Conservation (phyloP, 2,329 filamentous ascomycete species). For the Ceratocystis albifundus region DNA sequence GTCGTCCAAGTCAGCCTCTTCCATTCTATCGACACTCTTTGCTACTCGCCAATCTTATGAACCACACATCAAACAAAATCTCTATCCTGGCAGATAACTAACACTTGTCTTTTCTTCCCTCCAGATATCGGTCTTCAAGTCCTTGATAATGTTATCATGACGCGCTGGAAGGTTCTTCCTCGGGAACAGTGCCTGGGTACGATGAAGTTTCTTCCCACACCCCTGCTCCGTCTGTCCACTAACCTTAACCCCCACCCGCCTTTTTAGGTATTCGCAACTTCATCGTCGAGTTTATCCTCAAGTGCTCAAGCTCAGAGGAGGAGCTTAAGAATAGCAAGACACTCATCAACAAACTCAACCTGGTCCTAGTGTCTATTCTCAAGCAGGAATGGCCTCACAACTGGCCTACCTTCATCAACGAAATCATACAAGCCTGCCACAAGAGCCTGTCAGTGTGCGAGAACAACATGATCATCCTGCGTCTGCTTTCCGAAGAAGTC, state of each 20-base stretch:
- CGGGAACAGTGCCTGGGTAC: constrained; percentile 84
- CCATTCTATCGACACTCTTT: neutral
- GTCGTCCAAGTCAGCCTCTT: neutral
- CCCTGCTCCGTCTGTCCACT: constrained; percentile 7
- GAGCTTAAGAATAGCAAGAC: constrained; percentile 72
- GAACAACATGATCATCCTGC: constrained; percentile 98
- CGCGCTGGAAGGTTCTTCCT: constrained; percentile 95
- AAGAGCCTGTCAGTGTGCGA: constrained; percentile 95
- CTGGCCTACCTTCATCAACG: constrained; percentile 99
- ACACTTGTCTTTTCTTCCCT: neutral
- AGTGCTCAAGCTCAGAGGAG: constrained; percentile 83
- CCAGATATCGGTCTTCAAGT: constrained; percentile 88
- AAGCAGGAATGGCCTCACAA: constrained; percentile 99
- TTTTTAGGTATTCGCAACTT: constrained; percentile 87
- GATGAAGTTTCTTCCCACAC: constrained; percentile 11
- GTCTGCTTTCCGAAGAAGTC: constrained; percentile 90
- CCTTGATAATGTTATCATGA: constrained; percentile 96
- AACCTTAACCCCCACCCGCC: constrained; percentile 16
- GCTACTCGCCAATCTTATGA: neutral
- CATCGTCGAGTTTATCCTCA: constrained; percentile 95
- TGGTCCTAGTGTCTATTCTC: constrained; percentile 91
- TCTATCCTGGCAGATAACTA: constrained; percentile 4
- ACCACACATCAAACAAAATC: neutral
- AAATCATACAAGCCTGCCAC: constrained; percentile 94
- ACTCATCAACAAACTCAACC: constrained; percentile 93